phyloP scores from a whole-genome alignment of 495 filamentous ascomycete genomes.

The Neurospora tetrasperma region DNA sequence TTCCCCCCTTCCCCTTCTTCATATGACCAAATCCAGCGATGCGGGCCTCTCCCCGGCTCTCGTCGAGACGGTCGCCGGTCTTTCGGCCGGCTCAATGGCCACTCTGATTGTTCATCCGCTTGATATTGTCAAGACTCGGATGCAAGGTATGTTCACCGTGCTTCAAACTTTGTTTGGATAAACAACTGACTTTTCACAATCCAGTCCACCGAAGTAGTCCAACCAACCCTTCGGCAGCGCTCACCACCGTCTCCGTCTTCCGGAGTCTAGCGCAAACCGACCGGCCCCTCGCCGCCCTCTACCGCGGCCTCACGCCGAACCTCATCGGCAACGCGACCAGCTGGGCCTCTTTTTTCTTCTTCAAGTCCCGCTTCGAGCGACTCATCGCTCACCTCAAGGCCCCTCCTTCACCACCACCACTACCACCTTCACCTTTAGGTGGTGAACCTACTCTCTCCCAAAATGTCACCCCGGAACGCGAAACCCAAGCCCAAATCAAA shows the following conservation, averaged over 20 bases:
- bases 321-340: slow-evolving; percentile 79
- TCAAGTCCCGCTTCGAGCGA: slow-evolving; percentile 40
- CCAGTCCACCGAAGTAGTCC: slow-evolving; percentile 27
- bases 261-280: slow-evolving; percentile 30
- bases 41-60: slow-evolving; percentile 58
- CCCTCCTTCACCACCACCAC: neutral
- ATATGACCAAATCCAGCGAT: slow-evolving; percentile 34
- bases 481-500: neutral
- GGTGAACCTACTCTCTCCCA: neutral
- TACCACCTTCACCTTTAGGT: neutral
- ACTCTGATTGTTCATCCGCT: slow-evolving; percentile 79
- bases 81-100: slow-evolving; percentile 75
- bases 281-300: slow-evolving; percentile 53
- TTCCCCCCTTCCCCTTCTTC: slow-evolving; percentile 5
- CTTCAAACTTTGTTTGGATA: too few relatives aligned
- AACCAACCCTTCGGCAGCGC: slow-evolving; percentile 20
- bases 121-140: slow-evolving; percentile 89
- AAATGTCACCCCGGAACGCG: neutral
- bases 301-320: slow-evolving; percentile 84
- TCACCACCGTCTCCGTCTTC: slow-evolving; percentile 36
- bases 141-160: slow-evolving; percentile 55
- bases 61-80: slow-evolving; percentile 83
- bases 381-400: slow-evolving; percentile 20
- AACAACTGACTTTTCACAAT: too few relatives aligned
- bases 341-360: slow-evolving; percentile 87